A percentile compares a stretch with the other conserved stretches of the same genome.
Evolutionary conservation across 2,329 filamentous ascomycete species (phyloP).

Genomic region (Coleophoma crateriformis): DNA sequence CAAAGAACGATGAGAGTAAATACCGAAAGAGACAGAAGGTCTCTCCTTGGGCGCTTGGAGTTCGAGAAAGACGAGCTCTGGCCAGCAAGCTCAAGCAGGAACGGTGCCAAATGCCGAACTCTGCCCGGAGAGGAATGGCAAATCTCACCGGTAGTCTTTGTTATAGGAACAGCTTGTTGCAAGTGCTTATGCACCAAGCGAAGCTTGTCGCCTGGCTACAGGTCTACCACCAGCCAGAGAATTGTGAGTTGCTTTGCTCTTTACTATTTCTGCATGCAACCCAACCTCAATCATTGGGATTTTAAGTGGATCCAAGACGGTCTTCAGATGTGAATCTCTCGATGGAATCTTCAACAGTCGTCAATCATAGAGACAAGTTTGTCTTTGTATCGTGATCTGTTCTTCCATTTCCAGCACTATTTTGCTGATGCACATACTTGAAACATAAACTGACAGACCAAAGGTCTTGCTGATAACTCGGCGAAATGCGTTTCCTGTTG

Average conservation of each 20-base stretch:
- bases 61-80: constrained; percentile 1
- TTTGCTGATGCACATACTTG: not conserved
- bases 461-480: constrained; percentile 4
- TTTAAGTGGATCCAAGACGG: no score
- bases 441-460: not conserved
- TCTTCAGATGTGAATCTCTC: not conserved
- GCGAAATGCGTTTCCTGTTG: constrained; percentile 11
- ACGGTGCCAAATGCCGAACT: constrained; percentile 13
- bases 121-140: constrained; percentile 19
- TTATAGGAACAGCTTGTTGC: constrained; percentile 26
- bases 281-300: no score
- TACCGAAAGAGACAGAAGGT: constrained; percentile 5
- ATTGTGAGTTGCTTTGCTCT: constrained; percentile 13
- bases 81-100: constrained; percentile 7
- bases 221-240: constrained; percentile 14
- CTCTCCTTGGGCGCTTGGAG: constrained; percentile 3
- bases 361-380: no score
- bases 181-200: constrained; percentile 27
- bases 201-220: constrained; percentile 25
- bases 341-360: not conserved
- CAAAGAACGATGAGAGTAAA: not conserved
- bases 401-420: not conserved
- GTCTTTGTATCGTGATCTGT: no score
- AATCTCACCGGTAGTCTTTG: constrained; percentile 23
- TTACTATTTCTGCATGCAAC: not conserved